phyloP scores from a whole-genome alignment of 139 green algal species.

The Chlamydomonas eustigma region DNA sequence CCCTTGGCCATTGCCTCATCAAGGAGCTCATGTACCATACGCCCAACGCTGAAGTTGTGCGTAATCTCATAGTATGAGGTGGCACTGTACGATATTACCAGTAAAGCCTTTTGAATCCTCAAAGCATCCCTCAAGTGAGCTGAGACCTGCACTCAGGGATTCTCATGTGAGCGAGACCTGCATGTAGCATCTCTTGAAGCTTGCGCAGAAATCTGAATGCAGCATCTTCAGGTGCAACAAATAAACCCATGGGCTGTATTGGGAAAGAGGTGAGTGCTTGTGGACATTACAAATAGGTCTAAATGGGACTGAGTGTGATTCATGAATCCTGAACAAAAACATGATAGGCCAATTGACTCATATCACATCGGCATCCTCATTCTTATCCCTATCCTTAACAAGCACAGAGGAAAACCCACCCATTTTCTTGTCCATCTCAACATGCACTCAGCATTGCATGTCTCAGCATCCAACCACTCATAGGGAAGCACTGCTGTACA shows the following conservation, averaged over 20 bases:
- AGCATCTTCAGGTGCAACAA: not conserved
- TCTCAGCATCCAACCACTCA: conserved; percentile 16
- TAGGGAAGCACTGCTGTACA: conserved; percentile 12
- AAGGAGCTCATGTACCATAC: too few species aligned
- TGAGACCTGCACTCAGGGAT: not conserved
- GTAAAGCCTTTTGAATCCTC: conserved; percentile 31
- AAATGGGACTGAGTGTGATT: too few species aligned
- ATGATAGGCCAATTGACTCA: too few species aligned
- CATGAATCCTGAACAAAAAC: too few species aligned
- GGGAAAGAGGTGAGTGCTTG: too few species aligned
- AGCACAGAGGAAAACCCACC: not conserved
- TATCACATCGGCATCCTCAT: not conserved
- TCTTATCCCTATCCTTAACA: not conserved
- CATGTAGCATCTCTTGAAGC: conserved; percentile 13
- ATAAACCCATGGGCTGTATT: too few species aligned
- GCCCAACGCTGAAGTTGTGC: too few species aligned
- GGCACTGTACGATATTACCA: conserved; percentile 14
- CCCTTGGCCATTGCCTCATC: too few species aligned
- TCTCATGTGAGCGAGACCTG: not conserved
- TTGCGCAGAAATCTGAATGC: not conserved
- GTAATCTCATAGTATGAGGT: too few species aligned
- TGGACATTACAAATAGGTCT: too few species aligned
- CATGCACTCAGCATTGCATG: not conserved
- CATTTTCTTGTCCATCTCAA: not conserved
- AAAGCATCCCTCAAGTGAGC: conserved; percentile 31